Evolutionary conservation across 768 basidiomycete genomes (phyloP), one percentile per base, ranked within the genome.

Genomic region (Trametes maxima): DNA sequence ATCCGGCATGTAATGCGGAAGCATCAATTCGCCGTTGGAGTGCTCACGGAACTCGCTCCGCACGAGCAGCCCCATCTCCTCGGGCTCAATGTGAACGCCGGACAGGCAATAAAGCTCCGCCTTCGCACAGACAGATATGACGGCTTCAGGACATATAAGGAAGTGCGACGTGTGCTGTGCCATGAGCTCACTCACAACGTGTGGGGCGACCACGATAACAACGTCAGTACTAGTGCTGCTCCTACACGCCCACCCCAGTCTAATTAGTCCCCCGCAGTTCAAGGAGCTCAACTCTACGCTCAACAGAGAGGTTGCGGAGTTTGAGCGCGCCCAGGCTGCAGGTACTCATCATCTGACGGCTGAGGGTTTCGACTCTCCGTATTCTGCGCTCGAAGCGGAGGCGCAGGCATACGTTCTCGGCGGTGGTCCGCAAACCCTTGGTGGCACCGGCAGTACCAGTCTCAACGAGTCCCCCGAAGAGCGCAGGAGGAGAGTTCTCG

Each of bases 131-230:
- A 91, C 67, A 75, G 71, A 4, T 90, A 89, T 66, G 88, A 89
- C 62, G 90, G 89, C 11, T 90, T 91, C 67, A 77, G 88, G 52
- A 67, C 78, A 10, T 93, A 92, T 66, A 75, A 72, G 16, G 85
- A 90, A 1, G 77, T 88, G 22, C 77, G 90, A 51, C 78, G 81
- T 16, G 88, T 90, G 40, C 77, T 92, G 3, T 91, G 89, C 66
- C 90, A 93, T 69, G 90, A 92, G 68, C 74, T 92, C 39, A 76
- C 89, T 21, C 90, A 92, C 70, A 92, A 90, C 66, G 81, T 88
- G 0, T 89, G 85, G 83, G 77, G 82, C 3, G 84, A 86, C 63
- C 90, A 92, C 66, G 86, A 88, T 67, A 79, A 90, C 52, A 83
- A 89, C 63, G 90, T 90, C 62, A 69, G 87, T 77, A 6, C 36